Evolutionary conservation across 805 yeast genomes (phyloP).

Genomic region (Candida berthetii): DNA sequence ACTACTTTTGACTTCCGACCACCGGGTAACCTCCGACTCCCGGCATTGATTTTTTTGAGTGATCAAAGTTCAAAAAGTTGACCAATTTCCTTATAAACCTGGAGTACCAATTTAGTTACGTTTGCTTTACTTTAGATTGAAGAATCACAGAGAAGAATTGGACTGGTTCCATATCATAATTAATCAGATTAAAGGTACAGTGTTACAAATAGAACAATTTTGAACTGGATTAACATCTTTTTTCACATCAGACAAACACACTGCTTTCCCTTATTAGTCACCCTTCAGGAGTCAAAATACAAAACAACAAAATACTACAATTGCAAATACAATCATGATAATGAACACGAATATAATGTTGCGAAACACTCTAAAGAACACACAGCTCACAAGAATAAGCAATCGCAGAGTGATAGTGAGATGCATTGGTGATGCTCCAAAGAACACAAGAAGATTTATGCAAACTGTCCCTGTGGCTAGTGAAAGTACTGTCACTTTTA

Average conservation of each 20-base stretch:
- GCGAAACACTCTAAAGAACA: not conserved
- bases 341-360: not conserved
- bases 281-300: not conserved
- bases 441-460: conserved; percentile 19
- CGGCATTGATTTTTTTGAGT: not conserved
- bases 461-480: conserved; percentile 21
- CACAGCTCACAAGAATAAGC: not conserved
- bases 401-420: conserved; percentile 3
- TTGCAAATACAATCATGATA: not conserved
- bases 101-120: not conserved
- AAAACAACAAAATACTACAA: not conserved
- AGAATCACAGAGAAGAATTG: too few relatives aligned
- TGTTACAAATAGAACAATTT: too few relatives aligned
- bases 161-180: too few relatives aligned
- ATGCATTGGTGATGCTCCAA: conserved; percentile 10
- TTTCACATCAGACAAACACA: too few relatives aligned
- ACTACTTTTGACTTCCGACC: not conserved
- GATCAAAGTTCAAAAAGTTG: not conserved
- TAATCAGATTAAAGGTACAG: too few relatives aligned
- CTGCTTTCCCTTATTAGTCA: not conserved
- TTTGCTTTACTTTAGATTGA: too few relatives aligned
- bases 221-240: too few relatives aligned
- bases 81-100: not conserved
- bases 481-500: conserved; percentile 10
- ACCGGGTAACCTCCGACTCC: not conserved